A percentile compares a stretch with the other conserved stretches of the same genome.
Conservation (phyloP, 495 filamentous ascomycete species). For the Mycothermus thermophilus region DNA sequence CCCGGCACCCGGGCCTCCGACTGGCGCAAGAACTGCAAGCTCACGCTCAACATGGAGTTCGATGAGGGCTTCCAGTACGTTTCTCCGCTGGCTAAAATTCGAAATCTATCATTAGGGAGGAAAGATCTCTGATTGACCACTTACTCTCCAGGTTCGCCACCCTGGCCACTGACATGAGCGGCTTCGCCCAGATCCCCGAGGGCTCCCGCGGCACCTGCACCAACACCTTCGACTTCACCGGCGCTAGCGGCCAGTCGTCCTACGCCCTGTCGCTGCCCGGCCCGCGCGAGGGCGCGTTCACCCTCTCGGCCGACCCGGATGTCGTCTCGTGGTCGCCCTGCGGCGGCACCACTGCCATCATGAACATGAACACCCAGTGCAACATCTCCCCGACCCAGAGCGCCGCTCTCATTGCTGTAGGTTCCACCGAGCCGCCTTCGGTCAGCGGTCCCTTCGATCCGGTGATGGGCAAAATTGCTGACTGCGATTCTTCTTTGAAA, state of each 20-base stretch:
- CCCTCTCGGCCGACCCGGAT: conserved; percentile 8
- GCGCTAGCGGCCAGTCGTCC: conserved; percentile 3
- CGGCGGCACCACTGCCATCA: conserved; percentile 14
- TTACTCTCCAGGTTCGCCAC: conserved; percentile 10
- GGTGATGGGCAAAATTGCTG: background rate
- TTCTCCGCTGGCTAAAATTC: no score
- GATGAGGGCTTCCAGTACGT: conserved; percentile 10
- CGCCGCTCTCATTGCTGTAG: conserved; percentile 12
- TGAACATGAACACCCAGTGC: conserved; percentile 19
- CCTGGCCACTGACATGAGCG: conserved; percentile 10
- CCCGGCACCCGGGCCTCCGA: conserved; percentile 8
- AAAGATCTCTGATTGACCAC: no score
- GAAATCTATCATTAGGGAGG: no score
- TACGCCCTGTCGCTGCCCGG: conserved; percentile 9
- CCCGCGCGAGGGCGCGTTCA: conserved; percentile 10
- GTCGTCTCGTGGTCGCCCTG: conserved; percentile 10
- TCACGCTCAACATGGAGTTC: conserved; percentile 11
- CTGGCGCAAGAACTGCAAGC: conserved; percentile 14
- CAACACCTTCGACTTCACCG: conserved; percentile 16
- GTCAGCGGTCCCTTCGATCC: background rate
- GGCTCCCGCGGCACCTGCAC: conserved; percentile 11
- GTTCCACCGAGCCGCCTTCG: background rate
- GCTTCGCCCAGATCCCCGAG: conserved; percentile 14
- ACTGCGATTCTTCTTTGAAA: background rate
- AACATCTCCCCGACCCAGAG: conserved; percentile 13